A percentile compares a stretch with the other conserved stretches of the same genome.
phyloP scores from a whole-genome alignment of 2,329 filamentous ascomycete species.

The Nannizzia gypsea region DNA sequence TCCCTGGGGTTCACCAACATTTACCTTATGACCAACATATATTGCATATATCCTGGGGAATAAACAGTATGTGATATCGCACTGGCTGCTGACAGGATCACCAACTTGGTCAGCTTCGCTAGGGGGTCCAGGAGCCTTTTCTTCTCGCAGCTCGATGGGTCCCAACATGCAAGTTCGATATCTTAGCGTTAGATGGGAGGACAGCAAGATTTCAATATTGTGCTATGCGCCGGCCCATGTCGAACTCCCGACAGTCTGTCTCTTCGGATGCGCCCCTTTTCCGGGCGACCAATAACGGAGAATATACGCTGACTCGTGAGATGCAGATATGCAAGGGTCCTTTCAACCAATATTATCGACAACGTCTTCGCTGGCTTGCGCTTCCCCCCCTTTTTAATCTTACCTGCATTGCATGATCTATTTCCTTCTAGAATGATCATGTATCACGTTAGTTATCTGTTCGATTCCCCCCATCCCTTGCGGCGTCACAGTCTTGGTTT shows the following conservation, averaged over 20 bases:
- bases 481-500: background rate
- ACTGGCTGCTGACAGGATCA: background rate
- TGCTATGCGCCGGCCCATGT: background rate
- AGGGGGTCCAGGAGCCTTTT: background rate
- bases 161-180: background rate
- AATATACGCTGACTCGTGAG: background rate
- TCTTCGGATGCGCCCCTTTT: conserved; percentile 4
- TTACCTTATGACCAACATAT: conserved; percentile 1
- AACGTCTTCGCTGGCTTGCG: background rate
- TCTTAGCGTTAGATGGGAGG: background rate
- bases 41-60: background rate
- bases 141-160: background rate
- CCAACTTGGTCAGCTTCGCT: too few relatives aligned
- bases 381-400: background rate
- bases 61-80: background rate
- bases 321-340: conserved; percentile 5
- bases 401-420: conserved; percentile 5
- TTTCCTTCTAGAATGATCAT: conserved; percentile 2
- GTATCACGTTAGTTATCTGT: background rate
- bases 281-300: conserved; percentile 4
- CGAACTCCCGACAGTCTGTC: conserved; percentile 2
- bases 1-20: conserved; percentile 2
- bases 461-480: background rate
- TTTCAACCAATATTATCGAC: background rate
- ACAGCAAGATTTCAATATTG: background rate